phyloP scores from a whole-genome alignment of 139 green algal species.

The Diplosphaera chodatii region DNA sequence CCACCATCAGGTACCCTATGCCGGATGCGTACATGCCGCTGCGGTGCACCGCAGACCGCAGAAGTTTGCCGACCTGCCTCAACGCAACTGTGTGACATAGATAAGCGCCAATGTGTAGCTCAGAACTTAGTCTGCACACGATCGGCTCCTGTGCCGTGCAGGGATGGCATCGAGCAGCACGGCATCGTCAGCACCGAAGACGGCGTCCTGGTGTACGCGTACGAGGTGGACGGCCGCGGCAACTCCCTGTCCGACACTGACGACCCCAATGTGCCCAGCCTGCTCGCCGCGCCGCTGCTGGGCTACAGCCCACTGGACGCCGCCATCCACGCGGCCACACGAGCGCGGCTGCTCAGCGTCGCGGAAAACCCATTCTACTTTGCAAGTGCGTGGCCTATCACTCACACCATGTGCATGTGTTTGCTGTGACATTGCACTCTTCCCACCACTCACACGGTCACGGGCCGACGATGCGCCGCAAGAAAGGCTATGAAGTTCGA shows the following conservation, averaged over 20 bases:
- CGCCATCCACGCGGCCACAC: conserved; percentile 23
- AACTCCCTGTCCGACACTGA: conserved; percentile 35
- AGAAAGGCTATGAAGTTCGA: too few relatives aligned
- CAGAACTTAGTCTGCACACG: too few relatives aligned
- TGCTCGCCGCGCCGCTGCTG: conserved; percentile 55
- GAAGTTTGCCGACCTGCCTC: too few relatives aligned
- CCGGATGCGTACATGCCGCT: too few relatives aligned
- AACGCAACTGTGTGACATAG: too few relatives aligned
- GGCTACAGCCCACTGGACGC: conserved; percentile 38
- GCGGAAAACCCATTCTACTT: conserved; percentile 36
- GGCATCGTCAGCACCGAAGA: conserved; percentile 20
- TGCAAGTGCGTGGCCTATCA: neutral
- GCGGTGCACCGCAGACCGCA: too few relatives aligned
- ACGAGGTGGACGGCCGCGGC: conserved; percentile 56
- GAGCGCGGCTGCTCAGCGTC: conserved; percentile 25
- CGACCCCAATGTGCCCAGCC: conserved; percentile 58
- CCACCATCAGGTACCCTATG: conserved; percentile 25
- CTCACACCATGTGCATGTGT: too few relatives aligned
- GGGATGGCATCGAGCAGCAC: conserved; percentile 32
- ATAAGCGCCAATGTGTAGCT: too few relatives aligned
- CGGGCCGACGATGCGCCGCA: too few relatives aligned
- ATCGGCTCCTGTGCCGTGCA: neutral
- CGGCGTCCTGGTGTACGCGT: conserved; percentile 39
- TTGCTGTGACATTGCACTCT: too few relatives aligned
- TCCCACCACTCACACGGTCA: too few relatives aligned